A percentile compares a stretch with the other conserved stretches of the same genome.
These are phyloP conservation scores for Thymus quinquecostatus DNA, from an alignment of 257 asterid species.

Conservation along the genomic window DNA sequence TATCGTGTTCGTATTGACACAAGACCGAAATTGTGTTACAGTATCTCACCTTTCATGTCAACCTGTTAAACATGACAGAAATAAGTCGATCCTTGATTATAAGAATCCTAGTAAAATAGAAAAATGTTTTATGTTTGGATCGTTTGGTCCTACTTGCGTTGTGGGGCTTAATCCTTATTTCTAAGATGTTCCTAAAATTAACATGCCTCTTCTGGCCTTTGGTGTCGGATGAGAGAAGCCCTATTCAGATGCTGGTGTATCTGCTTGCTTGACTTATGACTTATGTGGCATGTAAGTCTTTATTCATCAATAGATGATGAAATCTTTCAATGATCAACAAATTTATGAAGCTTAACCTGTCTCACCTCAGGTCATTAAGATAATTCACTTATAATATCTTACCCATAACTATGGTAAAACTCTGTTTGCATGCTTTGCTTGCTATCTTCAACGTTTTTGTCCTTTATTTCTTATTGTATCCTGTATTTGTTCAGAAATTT, in stretches of 20 bases:
- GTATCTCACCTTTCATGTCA: no score
- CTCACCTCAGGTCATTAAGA: not conserved
- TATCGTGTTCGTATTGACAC: no score
- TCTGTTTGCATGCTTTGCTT: constrained; percentile 11
- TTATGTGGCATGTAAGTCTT: not conserved
- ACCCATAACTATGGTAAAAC: not conserved
- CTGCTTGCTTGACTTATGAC: not conserved
- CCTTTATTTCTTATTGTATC: not conserved
- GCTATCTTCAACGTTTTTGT: not conserved
- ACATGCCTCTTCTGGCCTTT: constrained; percentile 4
- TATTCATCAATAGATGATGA: not conserved
- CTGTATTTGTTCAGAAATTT: constrained; percentile 62
- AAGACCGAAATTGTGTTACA: no score
- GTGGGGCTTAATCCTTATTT: not conserved
- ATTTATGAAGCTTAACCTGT: not conserved
- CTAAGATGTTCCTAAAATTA: constrained; percentile 1
- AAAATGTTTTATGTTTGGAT: not conserved
- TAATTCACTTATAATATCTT: constrained; percentile 2
- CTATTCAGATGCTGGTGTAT: not conserved
- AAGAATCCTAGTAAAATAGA: not conserved
- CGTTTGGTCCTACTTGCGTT: not conserved
- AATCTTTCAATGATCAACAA: not conserved
- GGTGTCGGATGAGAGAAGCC: not conserved
- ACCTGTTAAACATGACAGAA: no score
- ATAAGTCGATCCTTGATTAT: not conserved